phyloP scores from a whole-genome alignment of 2,329 filamentous ascomycete genomes.

The Fusarium irregulare region DNA sequence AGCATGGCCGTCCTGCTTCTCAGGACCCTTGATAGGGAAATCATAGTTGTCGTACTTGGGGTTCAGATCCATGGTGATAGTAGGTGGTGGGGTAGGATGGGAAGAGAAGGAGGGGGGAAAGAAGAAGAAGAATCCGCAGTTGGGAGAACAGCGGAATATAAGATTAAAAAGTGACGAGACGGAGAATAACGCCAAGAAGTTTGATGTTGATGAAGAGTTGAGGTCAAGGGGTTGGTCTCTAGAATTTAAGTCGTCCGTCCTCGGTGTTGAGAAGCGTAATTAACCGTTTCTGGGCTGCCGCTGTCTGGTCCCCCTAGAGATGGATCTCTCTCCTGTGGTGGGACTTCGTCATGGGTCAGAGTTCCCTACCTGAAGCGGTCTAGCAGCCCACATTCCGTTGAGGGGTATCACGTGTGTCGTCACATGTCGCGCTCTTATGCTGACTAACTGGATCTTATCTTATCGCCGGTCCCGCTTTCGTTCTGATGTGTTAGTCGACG shows the following conservation, averaged over 20 bases:
- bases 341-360: slow-evolving; percentile 47
- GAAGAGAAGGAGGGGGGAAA: not conserved
- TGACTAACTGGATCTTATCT: slow-evolving; percentile 21
- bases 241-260: slow-evolving; percentile 29
- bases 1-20: slow-evolving; percentile 79
- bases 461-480: slow-evolving; percentile 16
- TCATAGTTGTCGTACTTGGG: slow-evolving; percentile 97
- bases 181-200: slow-evolving; percentile 18
- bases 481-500: slow-evolving; percentile 14
- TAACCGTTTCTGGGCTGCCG: slow-evolving; percentile 40
- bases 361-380: slow-evolving; percentile 40
- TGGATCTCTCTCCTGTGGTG: slow-evolving; percentile 39
- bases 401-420: slow-evolving; percentile 36
- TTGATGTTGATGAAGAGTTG: slow-evolving; percentile 21
- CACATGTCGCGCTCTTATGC: slow-evolving; percentile 40
- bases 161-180: slow-evolving; percentile 2
- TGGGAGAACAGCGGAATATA: slow-evolving; percentile 9
- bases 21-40: slow-evolving; percentile 82
- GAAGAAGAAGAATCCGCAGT: slow-evolving; percentile 20
- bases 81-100: slow-evolving; percentile 42
- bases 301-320: slow-evolving; percentile 46
- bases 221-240: slow-evolving; percentile 36
- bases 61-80: slow-evolving; percentile 67
- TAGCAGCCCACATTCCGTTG: slow-evolving; percentile 39
- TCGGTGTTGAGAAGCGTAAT: slow-evolving; percentile 44